Conservation (phyloP, 2,329 filamentous ascomycete genomes). For the Colletotrichum gloeosporioides region DNA sequence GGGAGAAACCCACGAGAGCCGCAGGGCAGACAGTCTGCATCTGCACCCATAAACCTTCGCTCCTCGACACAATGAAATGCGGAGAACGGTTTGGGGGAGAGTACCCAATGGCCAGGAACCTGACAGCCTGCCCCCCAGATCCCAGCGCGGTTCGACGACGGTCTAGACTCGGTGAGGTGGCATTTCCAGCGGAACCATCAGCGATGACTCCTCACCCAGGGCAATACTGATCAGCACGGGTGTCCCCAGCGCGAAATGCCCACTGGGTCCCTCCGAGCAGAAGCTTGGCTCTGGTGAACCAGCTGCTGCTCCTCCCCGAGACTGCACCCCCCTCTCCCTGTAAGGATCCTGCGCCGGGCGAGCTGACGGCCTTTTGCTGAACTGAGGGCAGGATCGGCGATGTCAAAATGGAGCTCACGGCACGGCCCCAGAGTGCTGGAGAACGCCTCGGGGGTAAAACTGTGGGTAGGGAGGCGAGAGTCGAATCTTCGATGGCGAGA, state of each 20-base stretch:
- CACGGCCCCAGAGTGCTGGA: not conserved
- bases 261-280: not conserved
- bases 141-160: not conserved
- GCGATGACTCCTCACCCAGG: not conserved
- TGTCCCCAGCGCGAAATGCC: not conserved
- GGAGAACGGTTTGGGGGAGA: not conserved
- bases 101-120: not conserved
- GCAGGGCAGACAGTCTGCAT: not conserved
- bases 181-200: not conserved
- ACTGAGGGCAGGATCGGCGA: slow-evolving; percentile 2
- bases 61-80: not conserved
- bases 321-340: slow-evolving; percentile 5
- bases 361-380: not conserved
- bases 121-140: not conserved
- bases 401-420: not conserved
- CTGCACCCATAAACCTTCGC: not conserved
- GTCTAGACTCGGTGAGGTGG: slow-evolving; percentile 10
- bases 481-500: not conserved
- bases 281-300: not conserved
- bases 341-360: not conserved
- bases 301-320: not conserved
- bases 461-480: not conserved
- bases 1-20: not conserved
- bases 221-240: not conserved
- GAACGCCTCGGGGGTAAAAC: not conserved